Conservation (phyloP, 345 rosid genomes). For the Alliaria petiolata region DNA sequence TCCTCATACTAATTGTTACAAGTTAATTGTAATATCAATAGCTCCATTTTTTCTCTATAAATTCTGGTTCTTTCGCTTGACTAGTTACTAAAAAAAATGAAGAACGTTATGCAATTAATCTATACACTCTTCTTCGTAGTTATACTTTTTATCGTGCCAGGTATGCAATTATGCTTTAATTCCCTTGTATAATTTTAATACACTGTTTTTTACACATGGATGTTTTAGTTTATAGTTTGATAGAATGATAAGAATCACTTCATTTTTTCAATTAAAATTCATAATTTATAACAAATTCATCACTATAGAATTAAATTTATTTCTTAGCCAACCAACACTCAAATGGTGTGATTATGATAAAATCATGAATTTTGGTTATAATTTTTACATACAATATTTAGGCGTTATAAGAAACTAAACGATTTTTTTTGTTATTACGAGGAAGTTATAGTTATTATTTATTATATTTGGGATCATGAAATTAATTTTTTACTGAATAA, state of each 20-base stretch:
- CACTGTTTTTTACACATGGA: too few relatives aligned
- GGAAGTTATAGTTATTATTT: background rate
- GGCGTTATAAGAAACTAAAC: background rate
- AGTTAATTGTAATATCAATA: background rate
- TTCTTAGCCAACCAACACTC: background rate
- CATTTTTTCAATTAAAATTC: too few relatives aligned
- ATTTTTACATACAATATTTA: background rate
- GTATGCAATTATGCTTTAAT: too few relatives aligned
- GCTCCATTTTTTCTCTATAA: too few relatives aligned
- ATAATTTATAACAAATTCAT: too few relatives aligned
- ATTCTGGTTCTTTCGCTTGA: background rate
- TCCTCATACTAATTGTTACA: background rate
- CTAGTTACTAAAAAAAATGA: background rate
- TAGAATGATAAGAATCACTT: too few relatives aligned
- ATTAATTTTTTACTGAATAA: background rate
- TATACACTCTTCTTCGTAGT: background rate
- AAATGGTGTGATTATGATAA: too few relatives aligned
- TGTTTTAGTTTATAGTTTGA: too few relatives aligned
- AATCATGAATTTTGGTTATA: background rate
- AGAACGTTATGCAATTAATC: background rate
- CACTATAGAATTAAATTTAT: background rate
- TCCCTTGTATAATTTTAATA: too few relatives aligned
- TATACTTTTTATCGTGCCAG: background rate
- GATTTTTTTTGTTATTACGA: background rate
- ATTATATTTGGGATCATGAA: background rate